phyloP scores from a whole-genome alignment of 176 grass and related monocot genomes.

The Areca catechu region DNA sequence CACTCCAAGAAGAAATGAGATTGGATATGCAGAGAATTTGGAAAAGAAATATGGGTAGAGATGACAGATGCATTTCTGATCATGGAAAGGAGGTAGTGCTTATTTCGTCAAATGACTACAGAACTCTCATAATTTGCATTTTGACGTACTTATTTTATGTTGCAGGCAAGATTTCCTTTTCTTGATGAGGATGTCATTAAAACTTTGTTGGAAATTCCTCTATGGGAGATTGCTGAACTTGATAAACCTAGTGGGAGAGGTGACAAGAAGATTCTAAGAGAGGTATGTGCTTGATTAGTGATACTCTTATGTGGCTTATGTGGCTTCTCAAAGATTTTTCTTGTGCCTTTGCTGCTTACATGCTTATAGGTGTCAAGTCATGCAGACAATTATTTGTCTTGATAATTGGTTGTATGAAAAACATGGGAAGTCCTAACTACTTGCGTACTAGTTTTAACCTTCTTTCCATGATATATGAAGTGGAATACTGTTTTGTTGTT shows the following conservation, averaged over 20 bases:
- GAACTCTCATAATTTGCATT: background rate
- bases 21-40: conserved; percentile 90
- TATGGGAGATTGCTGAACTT: conserved; percentile 83
- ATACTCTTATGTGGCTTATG: background rate
- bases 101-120: background rate
- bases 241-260: conserved; percentile 66
- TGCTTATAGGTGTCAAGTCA: no score
- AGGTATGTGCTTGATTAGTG: conserved; percentile 39
- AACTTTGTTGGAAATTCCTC: conserved; percentile 60
- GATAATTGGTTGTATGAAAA: no score
- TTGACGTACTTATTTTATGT: background rate
- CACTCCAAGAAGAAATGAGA: conserved; percentile 76
- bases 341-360: no score
- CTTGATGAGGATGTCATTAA: conserved; percentile 79
- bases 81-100: conserved; percentile 75
- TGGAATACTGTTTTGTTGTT: no score
- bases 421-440: no score
- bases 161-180: conserved; percentile 84
- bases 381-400: no score
- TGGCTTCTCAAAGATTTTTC: background rate
- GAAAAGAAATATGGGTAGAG: conserved; percentile 99
- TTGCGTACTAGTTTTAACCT: no score
- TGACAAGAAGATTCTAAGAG: conserved; percentile 95
- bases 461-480: no score
- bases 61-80: conserved; percentile 89